Evolutionary conservation across 73 alveolate species (phyloP).

Genomic region (Paramecium sonneborni): DNA sequence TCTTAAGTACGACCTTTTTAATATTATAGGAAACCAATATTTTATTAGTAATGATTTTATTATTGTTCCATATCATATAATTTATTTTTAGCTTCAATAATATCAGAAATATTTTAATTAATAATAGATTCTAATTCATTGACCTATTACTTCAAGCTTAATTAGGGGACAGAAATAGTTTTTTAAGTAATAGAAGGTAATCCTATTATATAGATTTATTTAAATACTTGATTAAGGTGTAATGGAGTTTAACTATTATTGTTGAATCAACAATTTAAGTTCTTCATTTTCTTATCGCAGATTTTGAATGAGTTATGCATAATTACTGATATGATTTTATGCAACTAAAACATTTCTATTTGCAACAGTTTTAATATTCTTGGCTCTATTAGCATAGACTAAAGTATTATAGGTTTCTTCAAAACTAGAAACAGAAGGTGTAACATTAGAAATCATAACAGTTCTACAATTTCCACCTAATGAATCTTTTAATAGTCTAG

Average conservation of each 20-base stretch:
- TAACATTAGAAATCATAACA: constrained; percentile 98
- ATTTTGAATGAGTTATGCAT: constrained; percentile 90
- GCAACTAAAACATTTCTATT: constrained; percentile 94
- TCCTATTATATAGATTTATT: background rate
- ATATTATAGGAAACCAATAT: background rate
- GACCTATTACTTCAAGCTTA: background rate
- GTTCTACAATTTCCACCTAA: constrained; percentile 99
- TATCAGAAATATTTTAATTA: constrained; percentile 30
- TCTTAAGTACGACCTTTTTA: background rate
- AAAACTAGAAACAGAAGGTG: constrained; percentile 89
- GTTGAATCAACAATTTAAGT: constrained; percentile 25
- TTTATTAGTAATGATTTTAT: background rate
- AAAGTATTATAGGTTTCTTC: constrained; percentile 99
- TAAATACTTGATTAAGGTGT: background rate
- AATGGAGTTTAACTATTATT: background rate
- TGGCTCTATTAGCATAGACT: constrained; percentile 99
- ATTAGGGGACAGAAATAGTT: background rate
- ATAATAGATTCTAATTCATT: constrained; percentile 21
- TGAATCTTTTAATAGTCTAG: constrained; percentile 98
- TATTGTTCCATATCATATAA: constrained; percentile 22
- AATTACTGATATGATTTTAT: constrained; percentile 96
- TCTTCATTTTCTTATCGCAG: constrained; percentile 82
- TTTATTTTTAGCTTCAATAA: constrained; percentile 30
- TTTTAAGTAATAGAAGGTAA: background rate
- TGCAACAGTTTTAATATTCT: constrained; percentile 95